Evolutionary conservation across 495 filamentous ascomycete genomes (phyloP).

Genomic region (Hyaloscypha variabilis): DNA sequence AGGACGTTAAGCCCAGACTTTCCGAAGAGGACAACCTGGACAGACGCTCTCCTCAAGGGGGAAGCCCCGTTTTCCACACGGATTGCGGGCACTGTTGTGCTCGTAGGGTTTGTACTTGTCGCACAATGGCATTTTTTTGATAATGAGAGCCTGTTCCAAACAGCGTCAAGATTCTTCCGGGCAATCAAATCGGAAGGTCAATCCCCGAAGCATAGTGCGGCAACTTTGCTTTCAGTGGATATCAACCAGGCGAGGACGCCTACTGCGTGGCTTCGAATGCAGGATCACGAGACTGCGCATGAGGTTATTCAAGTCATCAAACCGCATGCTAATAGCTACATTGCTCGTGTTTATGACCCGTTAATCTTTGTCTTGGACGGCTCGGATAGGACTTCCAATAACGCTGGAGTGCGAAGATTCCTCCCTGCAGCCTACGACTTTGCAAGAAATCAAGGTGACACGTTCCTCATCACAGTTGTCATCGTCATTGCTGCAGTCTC

Average conservation of each 20-base stretch:
- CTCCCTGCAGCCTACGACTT: conserved; percentile 59
- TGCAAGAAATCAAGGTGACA: conserved; percentile 55
- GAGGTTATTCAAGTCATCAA: conserved; percentile 71
- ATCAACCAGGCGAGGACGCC: conserved; percentile 71
- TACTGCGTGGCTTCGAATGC: conserved; percentile 68
- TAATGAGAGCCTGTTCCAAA: conserved; percentile 45
- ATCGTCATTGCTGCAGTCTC: conserved; percentile 57
- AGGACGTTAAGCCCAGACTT: background rate
- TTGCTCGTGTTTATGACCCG: conserved; percentile 69
- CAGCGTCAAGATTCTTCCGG: conserved; percentile 28
- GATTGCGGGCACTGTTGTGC: conserved; percentile 60
- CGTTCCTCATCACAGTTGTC: conserved; percentile 56
- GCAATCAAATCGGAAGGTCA: conserved; percentile 37
- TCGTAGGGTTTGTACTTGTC: conserved; percentile 61
- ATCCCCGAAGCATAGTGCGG: conserved; percentile 33
- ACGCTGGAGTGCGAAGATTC: conserved; percentile 41
- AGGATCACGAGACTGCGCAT: conserved; percentile 72
- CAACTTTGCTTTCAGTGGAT: conserved; percentile 38
- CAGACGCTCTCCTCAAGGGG: conserved; percentile 49
- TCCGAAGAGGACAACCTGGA: conserved; percentile 44
- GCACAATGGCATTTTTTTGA: conserved; percentile 71
- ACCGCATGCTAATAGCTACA: conserved; percentile 63
- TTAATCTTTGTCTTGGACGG: conserved; percentile 67
- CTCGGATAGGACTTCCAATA: conserved; percentile 54
- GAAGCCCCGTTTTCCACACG: conserved; percentile 58